phyloP scores from a whole-genome alignment of 2,329 filamentous ascomycete species.

The Dactylellina leptospora region DNA sequence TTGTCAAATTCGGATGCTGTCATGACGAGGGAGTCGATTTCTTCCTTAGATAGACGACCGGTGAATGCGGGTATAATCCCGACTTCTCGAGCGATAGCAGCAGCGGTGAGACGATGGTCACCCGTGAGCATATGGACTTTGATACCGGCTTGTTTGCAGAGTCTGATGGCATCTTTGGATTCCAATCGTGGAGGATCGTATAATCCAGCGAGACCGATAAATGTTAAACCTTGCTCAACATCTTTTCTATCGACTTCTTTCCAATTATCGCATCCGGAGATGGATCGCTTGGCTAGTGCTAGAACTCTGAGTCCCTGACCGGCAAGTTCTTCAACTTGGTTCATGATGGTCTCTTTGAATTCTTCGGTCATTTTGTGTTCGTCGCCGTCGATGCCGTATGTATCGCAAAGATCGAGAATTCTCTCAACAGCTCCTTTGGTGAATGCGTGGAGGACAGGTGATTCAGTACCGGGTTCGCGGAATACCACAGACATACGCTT shows the following conservation, averaged over 20 bases:
- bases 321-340: conserved; percentile 74
- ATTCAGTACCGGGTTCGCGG: conserved; percentile 21
- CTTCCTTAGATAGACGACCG: conserved; percentile 66
- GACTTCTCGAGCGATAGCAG: conserved; percentile 70
- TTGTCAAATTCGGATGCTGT: conserved; percentile 82
- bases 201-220: conserved; percentile 83
- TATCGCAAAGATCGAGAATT: conserved; percentile 71
- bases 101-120: conserved; percentile 81
- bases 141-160: conserved; percentile 78
- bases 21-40: conserved; percentile 76
- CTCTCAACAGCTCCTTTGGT: conserved; percentile 76
- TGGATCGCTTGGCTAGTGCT: conserved; percentile 65
- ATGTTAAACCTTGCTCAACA: conserved; percentile 74
- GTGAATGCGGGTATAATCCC: conserved; percentile 72
- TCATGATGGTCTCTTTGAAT: conserved; percentile 66
- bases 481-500: conserved; percentile 64
- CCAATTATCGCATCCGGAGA: conserved; percentile 59
- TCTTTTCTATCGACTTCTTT: conserved; percentile 66
- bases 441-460: conserved; percentile 59
- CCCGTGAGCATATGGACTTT: conserved; percentile 81
- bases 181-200: conserved; percentile 87
- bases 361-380: conserved; percentile 60
- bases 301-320: conserved; percentile 74
- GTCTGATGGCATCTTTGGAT: conserved; percentile 75
- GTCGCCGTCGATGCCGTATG: conserved; percentile 62